Evolutionary conservation across 345 rosid species (phyloP).

Genomic region (Syzygium aromaticum): DNA sequence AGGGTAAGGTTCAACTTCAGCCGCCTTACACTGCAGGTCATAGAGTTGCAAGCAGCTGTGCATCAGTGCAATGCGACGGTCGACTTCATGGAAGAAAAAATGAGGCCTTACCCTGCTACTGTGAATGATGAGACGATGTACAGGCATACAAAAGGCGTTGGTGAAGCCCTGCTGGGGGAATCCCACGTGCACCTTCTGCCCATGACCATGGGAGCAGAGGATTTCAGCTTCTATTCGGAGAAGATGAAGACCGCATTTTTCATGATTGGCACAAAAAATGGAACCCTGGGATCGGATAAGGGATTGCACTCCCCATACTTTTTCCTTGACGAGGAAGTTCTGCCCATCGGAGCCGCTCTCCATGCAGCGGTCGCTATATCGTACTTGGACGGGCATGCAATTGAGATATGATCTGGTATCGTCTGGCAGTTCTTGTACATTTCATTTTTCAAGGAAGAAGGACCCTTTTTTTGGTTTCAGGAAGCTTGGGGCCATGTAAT

Average conservation of each 20-base stretch:
- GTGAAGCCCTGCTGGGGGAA: conserved; percentile 31
- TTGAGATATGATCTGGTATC: not conserved
- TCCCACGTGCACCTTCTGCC: conserved; percentile 23
- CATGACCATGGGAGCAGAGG: conserved; percentile 46
- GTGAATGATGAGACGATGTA: conserved; percentile 37
- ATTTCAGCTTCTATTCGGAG: conserved; percentile 48
- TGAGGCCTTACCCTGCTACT: conserved; percentile 35
- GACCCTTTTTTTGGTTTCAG: not conserved
- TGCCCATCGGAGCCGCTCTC: conserved; percentile 3
- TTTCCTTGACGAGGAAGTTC: conserved; percentile 4
- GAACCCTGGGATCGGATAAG: not conserved
- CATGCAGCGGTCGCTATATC: conserved; percentile 6
- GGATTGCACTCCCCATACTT: not conserved
- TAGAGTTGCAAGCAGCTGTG: conserved; percentile 37
- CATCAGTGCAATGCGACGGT: conserved; percentile 36
- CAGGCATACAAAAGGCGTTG: conserved; percentile 30
- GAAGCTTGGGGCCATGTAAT: not conserved
- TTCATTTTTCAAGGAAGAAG: not conserved
- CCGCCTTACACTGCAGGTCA: conserved; percentile 9
- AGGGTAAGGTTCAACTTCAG: not conserved
- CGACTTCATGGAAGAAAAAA: conserved; percentile 33
- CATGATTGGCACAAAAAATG: conserved; percentile 8
- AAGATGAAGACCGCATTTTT: conserved; percentile 37
- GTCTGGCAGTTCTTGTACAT: not conserved
- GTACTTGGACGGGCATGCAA: not conserved